A percentile compares a stretch with the other conserved stretches of the same genome.
These are phyloP conservation scores for Paraurostyla sp. DNA, from an alignment of 73 alveolate species.

Conservation along the genomic window DNA sequence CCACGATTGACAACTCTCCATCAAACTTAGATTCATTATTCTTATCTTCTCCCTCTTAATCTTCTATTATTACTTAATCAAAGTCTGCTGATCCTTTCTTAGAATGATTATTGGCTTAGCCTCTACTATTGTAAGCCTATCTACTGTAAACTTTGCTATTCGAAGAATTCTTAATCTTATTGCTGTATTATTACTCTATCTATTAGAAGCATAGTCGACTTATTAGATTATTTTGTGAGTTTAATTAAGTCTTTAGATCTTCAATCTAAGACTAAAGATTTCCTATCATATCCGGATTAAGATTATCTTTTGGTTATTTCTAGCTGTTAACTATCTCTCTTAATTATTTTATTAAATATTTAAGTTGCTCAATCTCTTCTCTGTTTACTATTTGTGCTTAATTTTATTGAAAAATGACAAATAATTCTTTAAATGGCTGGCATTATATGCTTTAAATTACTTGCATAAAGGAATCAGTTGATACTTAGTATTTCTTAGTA, in stretches of 20 bases:
- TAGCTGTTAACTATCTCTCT: neutral
- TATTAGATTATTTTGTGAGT: slow-evolving; percentile 14
- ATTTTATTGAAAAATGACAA: too few species aligned
- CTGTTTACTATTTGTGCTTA: neutral
- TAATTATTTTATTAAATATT: neutral
- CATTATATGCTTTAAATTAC: too few species aligned
- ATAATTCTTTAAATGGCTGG: too few species aligned
- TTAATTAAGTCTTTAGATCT: slow-evolving; percentile 4
- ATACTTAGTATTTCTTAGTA: neutral
- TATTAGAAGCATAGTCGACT: neutral
- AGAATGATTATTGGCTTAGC: neutral
- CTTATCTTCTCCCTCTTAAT: slow-evolving; percentile 29
- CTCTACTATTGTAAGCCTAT: neutral
- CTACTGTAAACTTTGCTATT: neutral
- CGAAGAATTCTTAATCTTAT: neutral
- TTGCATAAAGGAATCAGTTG: too few species aligned
- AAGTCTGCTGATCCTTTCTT: slow-evolving; percentile 17
- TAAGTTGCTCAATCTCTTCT: neutral
- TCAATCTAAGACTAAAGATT: slow-evolving; percentile 1
- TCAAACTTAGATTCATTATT: slow-evolving; percentile 30
- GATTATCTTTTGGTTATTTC: neutral
- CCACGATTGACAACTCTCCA: slow-evolving; percentile 38
- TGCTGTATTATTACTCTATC: neutral
- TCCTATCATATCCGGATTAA: neutral
- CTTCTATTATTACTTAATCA: slow-evolving; percentile 49